phyloP scores from a whole-genome alignment of 2,329 filamentous ascomycete species.

The Xylariaceae sp. region DNA sequence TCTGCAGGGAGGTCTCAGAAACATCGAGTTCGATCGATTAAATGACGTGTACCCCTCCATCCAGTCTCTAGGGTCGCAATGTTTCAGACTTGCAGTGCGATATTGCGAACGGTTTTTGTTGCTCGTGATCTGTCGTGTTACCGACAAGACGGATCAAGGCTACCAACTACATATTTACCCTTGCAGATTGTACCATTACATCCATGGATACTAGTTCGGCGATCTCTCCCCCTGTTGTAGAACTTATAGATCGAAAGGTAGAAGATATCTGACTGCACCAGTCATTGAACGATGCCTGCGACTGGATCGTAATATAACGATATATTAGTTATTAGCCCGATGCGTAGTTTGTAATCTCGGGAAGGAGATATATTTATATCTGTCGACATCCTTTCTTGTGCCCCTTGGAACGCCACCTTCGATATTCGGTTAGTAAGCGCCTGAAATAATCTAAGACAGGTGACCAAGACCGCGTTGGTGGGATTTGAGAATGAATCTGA shows the following conservation, averaged over 20 bases:
- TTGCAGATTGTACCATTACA: constrained; percentile 7
- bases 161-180: constrained; percentile 19
- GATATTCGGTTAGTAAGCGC: not conserved
- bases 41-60: constrained; percentile 15
- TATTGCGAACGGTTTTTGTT: constrained; percentile 26
- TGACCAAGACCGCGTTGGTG: not conserved
- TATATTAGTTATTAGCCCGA: not conserved
- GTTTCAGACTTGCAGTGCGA: constrained; percentile 17
- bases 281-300: not conserved
- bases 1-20: constrained; percentile 20
- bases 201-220: constrained; percentile 6
- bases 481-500: no score
- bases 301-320: not conserved
- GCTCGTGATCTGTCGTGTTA: constrained; percentile 20
- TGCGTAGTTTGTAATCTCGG: no score
- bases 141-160: constrained; percentile 10
- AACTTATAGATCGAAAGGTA: constrained; percentile 15
- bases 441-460: not conserved
- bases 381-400: not conserved
- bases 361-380: no score
- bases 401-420: not conserved
- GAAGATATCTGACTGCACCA: constrained; percentile 3
- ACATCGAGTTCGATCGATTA: constrained; percentile 20
- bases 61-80: constrained; percentile 3
- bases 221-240: constrained; percentile 15